A percentile compares a stretch with the other conserved stretches of the same genome.
Conservation (phyloP, 306 rosid species). For the Acacia crassicarpa region DNA sequence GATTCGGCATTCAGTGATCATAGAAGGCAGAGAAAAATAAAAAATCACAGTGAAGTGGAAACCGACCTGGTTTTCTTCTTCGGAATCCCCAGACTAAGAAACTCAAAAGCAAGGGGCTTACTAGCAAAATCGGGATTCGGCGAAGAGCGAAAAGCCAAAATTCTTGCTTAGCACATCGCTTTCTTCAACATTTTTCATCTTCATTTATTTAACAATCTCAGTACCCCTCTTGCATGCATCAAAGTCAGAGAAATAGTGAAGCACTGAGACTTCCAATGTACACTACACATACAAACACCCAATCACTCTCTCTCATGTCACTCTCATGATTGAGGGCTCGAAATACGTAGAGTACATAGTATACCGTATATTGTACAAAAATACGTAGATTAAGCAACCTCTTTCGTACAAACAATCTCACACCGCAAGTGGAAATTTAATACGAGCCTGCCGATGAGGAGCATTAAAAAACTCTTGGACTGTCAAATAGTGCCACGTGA, state of each 20-base stretch:
- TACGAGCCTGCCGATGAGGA: neutral
- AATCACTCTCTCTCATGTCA: constrained; percentile 25
- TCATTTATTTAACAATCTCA: constrained; percentile 7
- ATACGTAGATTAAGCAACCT: constrained; percentile 24
- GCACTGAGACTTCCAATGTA: constrained; percentile 45
- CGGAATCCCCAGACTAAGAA: constrained; percentile 19
- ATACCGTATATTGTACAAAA: constrained; percentile 7
- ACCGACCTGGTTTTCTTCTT: constrained; percentile 46
- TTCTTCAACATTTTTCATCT: constrained; percentile 8
- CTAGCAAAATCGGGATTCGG: constrained; percentile 23
- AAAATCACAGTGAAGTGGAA: constrained; percentile 19
- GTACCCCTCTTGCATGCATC: constrained; percentile 37
- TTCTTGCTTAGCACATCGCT: constrained; percentile 14
- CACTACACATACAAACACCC: constrained; percentile 29
- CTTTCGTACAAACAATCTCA: neutral
- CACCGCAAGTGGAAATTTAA: neutral
- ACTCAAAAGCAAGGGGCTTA: constrained; percentile 38
- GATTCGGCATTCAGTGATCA: constrained; percentile 23
- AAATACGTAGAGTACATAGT: constrained; percentile 26
- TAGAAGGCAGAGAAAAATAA: neutral
- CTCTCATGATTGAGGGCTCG: constrained; percentile 44
- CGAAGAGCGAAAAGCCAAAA: constrained; percentile 24
- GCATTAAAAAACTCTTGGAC: neutral
- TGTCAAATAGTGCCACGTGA: neutral
- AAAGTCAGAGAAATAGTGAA: constrained; percentile 50